These are phyloP conservation scores for Globisporangium cystogenes DNA, from an alignment of 352 stramenopile species.

Conservation along the genomic window DNA sequence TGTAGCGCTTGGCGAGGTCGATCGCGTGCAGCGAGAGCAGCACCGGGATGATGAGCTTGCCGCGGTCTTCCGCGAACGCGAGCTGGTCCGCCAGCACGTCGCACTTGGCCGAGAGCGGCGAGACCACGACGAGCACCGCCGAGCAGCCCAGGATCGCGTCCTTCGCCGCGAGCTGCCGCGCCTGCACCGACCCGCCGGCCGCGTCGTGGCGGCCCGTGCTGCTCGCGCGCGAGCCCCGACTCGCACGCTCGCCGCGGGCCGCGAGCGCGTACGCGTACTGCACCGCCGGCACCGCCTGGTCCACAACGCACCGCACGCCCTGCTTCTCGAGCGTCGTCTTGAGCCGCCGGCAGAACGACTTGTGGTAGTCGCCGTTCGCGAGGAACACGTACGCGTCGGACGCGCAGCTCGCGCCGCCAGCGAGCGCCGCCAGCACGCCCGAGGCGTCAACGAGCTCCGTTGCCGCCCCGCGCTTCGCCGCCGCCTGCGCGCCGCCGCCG, in stretches of 20 bases:
- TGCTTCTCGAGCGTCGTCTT: constrained; percentile 52
- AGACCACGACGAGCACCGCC: constrained; percentile 65
- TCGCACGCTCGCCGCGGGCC: constrained; percentile 2
- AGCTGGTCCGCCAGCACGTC: constrained; percentile 70
- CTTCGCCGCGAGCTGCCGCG: constrained; percentile 64
- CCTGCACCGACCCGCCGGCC: constrained; percentile 31
- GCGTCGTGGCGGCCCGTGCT: constrained; percentile 2
- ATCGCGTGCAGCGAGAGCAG: constrained; percentile 70
- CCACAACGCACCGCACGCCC: constrained; percentile 51
- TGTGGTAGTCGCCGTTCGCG: constrained; percentile 67
- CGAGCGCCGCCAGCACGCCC: neutral
- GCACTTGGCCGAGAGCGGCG: constrained; percentile 57
- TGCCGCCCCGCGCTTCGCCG: neutral
- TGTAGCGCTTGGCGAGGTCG: constrained; percentile 74
- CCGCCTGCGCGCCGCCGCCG: no score
- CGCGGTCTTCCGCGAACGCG: constrained; percentile 75
- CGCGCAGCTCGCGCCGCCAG: neutral
- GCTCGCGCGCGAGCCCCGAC: neutral
- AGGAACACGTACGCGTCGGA: constrained; percentile 64
- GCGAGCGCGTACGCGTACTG: constrained; percentile 29
- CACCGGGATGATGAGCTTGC: constrained; percentile 66
- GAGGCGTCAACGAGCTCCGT: neutral
- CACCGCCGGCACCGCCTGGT: constrained; percentile 43
- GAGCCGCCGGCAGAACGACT: constrained; percentile 52
- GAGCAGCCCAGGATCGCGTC: constrained; percentile 66